Conservation (phyloP, 768 basidiomycete species). For the Lactifluus pinguis region DNA sequence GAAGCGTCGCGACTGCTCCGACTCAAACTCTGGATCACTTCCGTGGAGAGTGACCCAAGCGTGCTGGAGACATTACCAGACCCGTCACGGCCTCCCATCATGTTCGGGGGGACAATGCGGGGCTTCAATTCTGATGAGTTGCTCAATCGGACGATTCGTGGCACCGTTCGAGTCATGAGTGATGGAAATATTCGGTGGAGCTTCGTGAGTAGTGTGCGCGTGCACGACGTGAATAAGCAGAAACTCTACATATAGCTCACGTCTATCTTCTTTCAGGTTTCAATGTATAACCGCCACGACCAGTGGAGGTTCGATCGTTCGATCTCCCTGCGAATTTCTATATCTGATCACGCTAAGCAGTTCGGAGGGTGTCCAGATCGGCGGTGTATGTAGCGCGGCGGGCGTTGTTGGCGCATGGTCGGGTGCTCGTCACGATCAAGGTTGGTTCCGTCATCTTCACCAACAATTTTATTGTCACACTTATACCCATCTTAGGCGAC, state of each 20-base stretch:
- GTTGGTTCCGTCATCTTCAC: conserved; percentile 30
- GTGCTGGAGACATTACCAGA: conserved; percentile 16
- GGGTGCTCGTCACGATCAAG: conserved; percentile 43
- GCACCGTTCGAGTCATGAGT: conserved; percentile 27
- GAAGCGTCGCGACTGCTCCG: conserved; percentile 61
- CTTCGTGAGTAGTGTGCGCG: conserved; percentile 45
- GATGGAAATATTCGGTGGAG: conserved; percentile 31
- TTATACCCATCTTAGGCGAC: conserved; percentile 36
- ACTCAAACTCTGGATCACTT: conserved; percentile 42
- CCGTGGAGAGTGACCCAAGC: conserved; percentile 18
- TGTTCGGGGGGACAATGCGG: conserved; percentile 25
- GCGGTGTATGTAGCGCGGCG: conserved; percentile 52
- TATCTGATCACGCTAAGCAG: conserved; percentile 28
- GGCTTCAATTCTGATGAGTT: conserved; percentile 22
- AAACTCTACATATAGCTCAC: background rate
- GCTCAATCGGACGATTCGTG: conserved; percentile 25
- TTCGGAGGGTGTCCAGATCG: conserved; percentile 60
- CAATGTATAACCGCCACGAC: conserved; percentile 42
- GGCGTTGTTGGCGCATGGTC: conserved; percentile 67
- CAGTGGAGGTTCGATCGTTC: conserved; percentile 47
- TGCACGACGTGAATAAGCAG: background rate
- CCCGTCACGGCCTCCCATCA: conserved; percentile 24
- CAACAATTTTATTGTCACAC: background rate
- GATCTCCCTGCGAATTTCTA: background rate
- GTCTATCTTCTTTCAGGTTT: conserved; percentile 31